phyloP scores from a whole-genome alignment of 305 asterid genomes.

The Solanum aculeatissimum region DNA sequence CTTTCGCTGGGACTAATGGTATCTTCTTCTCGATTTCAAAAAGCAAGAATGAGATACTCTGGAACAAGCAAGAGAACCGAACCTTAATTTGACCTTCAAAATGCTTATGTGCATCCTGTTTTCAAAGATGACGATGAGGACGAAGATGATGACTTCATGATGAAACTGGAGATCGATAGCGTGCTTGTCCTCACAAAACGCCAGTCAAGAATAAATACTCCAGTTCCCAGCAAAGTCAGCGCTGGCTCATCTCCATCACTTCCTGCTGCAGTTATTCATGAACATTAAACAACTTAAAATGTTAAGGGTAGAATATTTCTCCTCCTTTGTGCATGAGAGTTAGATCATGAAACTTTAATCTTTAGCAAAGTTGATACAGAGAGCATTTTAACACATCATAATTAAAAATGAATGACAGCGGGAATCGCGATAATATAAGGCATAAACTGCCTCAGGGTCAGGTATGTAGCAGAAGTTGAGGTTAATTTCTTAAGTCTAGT shows the following conservation, averaged over 20 bases:
- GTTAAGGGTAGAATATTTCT: neutral
- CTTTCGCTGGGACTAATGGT: neutral
- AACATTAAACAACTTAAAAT: neutral
- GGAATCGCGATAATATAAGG: constrained; percentile 82
- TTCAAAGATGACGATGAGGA: constrained; percentile 55
- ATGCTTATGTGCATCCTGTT: constrained; percentile 70
- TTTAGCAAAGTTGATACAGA: neutral
- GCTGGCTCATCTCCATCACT: constrained; percentile 37
- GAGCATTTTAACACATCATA: neutral
- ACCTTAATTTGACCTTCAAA: constrained; percentile 52
- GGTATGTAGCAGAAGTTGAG: constrained; percentile 23
- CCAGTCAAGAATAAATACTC: constrained; percentile 50
- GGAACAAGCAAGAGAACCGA: constrained; percentile 68
- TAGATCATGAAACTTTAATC: neutral
- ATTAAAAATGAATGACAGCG: constrained; percentile 88
- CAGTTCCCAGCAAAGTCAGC: constrained; percentile 54
- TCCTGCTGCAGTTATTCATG: constrained; percentile 24
- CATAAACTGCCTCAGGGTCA: constrained; percentile 80
- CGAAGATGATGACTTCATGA: constrained; percentile 12
- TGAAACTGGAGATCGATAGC: constrained; percentile 18
- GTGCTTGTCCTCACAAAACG: constrained; percentile 63
- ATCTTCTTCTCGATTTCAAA: constrained; percentile 26
- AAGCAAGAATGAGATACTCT: constrained; percentile 91
- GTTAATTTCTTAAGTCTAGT: neutral
- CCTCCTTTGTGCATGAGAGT: neutral